These are phyloP conservation scores for Pleurotus cornucopiae DNA, from an alignment of 768 basidiomycete species.

Conservation along the genomic window DNA sequence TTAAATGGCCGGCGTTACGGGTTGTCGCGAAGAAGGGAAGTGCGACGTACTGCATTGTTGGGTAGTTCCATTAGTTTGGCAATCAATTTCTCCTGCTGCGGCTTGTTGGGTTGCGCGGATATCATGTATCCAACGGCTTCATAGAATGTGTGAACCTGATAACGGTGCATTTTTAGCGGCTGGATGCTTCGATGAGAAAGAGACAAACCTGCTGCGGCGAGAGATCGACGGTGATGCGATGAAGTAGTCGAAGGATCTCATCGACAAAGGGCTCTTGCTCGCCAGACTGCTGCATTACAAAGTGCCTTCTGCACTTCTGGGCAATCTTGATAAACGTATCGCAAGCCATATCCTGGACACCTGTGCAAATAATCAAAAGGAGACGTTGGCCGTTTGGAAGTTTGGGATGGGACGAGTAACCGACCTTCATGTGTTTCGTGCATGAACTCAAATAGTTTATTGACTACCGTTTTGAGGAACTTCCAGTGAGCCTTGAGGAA, in stretches of 20 bases:
- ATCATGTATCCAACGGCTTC: slow-evolving; percentile 99
- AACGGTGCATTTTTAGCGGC: slow-evolving; percentile 16
- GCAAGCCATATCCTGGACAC: slow-evolving; percentile 99
- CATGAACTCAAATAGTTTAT: slow-evolving; percentile 99
- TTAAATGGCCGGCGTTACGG: slow-evolving; percentile 8
- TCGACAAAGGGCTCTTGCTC: slow-evolving; percentile 98
- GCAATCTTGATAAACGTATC: slow-evolving; percentile 99
- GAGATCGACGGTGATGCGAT: slow-evolving; percentile 91
- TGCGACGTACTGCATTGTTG: slow-evolving; percentile 79
- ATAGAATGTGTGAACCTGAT: slow-evolving; percentile 91
- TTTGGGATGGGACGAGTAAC: slow-evolving; percentile 13
- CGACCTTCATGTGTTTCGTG: slow-evolving; percentile 97
- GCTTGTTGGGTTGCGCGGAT: slow-evolving; percentile 96
- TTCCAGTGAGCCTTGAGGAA: slow-evolving; percentile 99
- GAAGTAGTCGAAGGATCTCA: slow-evolving; percentile 88
- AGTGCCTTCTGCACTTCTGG: slow-evolving; percentile 96
- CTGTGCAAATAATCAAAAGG: slow-evolving; percentile 30
- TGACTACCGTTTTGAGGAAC: slow-evolving; percentile 99
- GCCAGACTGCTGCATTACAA: slow-evolving; percentile 97
- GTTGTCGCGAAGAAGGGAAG: not conserved
- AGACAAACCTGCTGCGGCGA: slow-evolving; percentile 73
- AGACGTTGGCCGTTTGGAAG: not conserved
- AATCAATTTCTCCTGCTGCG: slow-evolving; percentile 93
- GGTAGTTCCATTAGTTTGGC: slow-evolving; percentile 95
- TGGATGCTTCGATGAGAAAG: slow-evolving; percentile 9